Evolutionary conservation across 352 stramenopile species (phyloP).

Genomic region (Pythium biforme): DNA sequence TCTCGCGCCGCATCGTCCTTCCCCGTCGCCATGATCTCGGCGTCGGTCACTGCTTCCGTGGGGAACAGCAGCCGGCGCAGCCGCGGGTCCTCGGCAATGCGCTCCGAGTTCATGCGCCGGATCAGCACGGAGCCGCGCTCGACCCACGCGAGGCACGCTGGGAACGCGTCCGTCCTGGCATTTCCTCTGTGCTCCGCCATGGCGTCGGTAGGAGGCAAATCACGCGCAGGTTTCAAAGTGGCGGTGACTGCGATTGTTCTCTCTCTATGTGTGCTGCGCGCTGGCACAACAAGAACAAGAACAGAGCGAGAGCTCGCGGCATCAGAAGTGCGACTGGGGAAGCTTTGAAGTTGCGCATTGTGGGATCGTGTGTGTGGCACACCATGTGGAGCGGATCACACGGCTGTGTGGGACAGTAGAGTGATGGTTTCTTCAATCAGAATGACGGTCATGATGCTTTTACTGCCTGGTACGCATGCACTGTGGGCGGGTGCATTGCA

Average conservation of each 20-base stretch:
- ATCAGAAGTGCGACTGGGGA: not conserved
- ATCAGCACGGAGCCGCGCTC: conserved; percentile 83
- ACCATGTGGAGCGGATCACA: conserved; percentile 24
- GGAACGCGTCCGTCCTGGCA: conserved; percentile 37
- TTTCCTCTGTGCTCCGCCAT: too few relatives aligned
- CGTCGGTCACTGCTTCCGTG: conserved; percentile 1
- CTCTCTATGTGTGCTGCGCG: not conserved
- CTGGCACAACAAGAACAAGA: conserved; percentile 1
- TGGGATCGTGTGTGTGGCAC: conserved; percentile 19
- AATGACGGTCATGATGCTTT: conserved; percentile 6
- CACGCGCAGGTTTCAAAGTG: not conserved
- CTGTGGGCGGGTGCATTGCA: too few relatives aligned
- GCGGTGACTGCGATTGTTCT: conserved; percentile 27
- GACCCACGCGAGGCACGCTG: conserved; percentile 59
- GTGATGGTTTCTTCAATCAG: conserved; percentile 6
- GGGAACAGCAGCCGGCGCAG: conserved; percentile 62
- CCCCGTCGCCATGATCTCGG: conserved; percentile 21
- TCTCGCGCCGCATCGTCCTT: not conserved
- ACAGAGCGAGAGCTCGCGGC: too few relatives aligned
- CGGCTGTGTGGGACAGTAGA: conserved; percentile 12
- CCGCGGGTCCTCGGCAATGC: conserved; percentile 79
- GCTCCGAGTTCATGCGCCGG: conserved; percentile 87
- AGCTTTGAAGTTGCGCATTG: conserved; percentile 27
- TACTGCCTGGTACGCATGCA: too few relatives aligned
- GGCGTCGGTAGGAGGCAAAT: too few relatives aligned